Conservation (phyloP, 345 rosid species). For the Cardamine occulta region DNA sequence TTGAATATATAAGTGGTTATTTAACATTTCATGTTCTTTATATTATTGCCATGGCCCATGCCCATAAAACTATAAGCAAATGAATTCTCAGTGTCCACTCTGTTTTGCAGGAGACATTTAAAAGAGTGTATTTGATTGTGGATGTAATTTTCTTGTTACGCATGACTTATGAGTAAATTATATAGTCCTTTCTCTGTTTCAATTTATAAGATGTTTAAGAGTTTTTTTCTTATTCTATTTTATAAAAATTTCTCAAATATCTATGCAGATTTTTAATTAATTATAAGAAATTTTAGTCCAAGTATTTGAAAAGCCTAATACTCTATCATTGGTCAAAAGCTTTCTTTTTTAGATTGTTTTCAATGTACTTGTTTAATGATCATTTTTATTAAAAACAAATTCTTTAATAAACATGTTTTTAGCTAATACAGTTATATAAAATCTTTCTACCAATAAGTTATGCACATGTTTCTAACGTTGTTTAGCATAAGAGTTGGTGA, state of each 20-base stretch:
- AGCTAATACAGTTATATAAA: background rate
- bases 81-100: conserved; percentile 35
- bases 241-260: too few species aligned
- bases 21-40: conserved; percentile 13
- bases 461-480: conserved; percentile 10
- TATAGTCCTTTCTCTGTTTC: too few species aligned
- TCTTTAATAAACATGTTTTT: too few species aligned
- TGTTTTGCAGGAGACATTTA: conserved; percentile 27
- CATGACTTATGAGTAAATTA: background rate
- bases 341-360: too few species aligned
- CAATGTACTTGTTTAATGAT: too few species aligned
- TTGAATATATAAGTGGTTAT: background rate
- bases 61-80: conserved; percentile 16
- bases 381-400: too few species aligned
- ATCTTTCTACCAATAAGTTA: background rate
- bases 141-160: conserved; percentile 16
- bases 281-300: too few species aligned
- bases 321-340: too few species aligned
- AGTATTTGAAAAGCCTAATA: too few species aligned
- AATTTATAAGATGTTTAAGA: too few species aligned
- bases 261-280: too few species aligned
- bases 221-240: too few species aligned
- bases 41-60: conserved; percentile 18
- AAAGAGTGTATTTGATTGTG: background rate
- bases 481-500: background rate